Percentiles rank a stretch among this genome's conserved stretches.
Evolutionary conservation across 2,329 filamentous ascomycete genomes (phyloP).

Genomic region (Aspergillus versicolor): DNA sequence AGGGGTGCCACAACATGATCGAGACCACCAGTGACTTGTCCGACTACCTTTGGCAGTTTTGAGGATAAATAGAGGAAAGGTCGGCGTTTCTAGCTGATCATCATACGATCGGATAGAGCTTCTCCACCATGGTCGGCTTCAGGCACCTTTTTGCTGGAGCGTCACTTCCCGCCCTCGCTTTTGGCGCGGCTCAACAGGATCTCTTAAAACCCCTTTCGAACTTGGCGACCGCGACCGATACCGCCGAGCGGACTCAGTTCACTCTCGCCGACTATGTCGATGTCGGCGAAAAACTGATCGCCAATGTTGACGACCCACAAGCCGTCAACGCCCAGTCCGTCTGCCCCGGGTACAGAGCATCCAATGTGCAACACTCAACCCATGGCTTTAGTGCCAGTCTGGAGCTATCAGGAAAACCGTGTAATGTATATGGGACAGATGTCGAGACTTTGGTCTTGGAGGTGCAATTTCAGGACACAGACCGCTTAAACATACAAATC

Average conservation of each 20-base stretch:
- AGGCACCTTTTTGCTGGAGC: conserved; percentile 20
- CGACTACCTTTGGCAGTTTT: neutral
- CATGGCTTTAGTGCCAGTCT: conserved; percentile 54
- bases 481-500: conserved; percentile 71
- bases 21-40: conserved; percentile 1
- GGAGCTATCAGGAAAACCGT: conserved; percentile 53
- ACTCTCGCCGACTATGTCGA: conserved; percentile 51
- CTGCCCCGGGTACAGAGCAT: conserved; percentile 62
- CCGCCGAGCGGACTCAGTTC: conserved; percentile 34
- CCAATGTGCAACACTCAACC: conserved; percentile 46
- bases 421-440: conserved; percentile 77
- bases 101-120: conserved; percentile 8
- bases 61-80: conserved; percentile 7
- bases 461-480: conserved; percentile 65
- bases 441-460: conserved; percentile 64
- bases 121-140: conserved; percentile 24
- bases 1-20: conserved; percentile 12
- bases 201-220: conserved; percentile 5
- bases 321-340: conserved; percentile 63
- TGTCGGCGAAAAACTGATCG: conserved; percentile 50
- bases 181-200: conserved; percentile 21
- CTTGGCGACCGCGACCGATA: conserved; percentile 14
- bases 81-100: neutral
- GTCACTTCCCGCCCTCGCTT: conserved; percentile 27
- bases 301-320: conserved; percentile 64